Percentiles rank a stretch among this genome's conserved stretches.
These are phyloP conservation scores for Polytrichum commune DNA, from an alignment of 225 moss, liverwort and hornwort species.

Conservation along the genomic window DNA sequence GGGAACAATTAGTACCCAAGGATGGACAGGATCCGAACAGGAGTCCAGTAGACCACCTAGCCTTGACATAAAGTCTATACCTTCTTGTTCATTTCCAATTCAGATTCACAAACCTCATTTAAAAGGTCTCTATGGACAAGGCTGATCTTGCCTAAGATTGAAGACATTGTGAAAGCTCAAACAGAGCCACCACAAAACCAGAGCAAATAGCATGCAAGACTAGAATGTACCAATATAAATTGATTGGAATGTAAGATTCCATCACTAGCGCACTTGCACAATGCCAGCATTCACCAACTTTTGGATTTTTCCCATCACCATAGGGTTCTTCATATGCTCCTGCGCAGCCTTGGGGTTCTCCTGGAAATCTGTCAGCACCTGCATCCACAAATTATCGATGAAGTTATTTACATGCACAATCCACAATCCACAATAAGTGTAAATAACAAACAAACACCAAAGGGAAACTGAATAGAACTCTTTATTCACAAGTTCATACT, in stretches of 20 bases:
- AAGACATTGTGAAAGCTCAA: neutral
- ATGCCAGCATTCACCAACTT: slow-evolving; percentile 99
- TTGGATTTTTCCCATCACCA: slow-evolving; percentile 96
- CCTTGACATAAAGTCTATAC: neutral
- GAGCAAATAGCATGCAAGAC: neutral
- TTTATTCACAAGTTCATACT: too few species aligned
- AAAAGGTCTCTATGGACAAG: neutral
- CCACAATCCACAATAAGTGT: too few species aligned
- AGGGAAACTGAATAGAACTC: too few species aligned
- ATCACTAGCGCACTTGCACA: slow-evolving; percentile 83
- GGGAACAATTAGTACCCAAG: neutral
- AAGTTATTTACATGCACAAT: too few species aligned
- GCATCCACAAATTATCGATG: slow-evolving; percentile 9
- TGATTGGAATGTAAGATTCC: neutral
- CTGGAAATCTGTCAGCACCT: slow-evolving; percentile 94
- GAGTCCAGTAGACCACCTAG: neutral
- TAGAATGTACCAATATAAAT: slow-evolving; percentile 2
- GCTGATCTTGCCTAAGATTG: neutral
- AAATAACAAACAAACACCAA: too few species aligned
- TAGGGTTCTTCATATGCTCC: slow-evolving; percentile 98
- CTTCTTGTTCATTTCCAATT: neutral
- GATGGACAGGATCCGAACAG: neutral
- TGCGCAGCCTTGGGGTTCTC: slow-evolving; percentile 94
- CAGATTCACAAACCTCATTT: neutral
- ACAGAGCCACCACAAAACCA: neutral